Percentiles rank a stretch among this genome's conserved stretches.
phyloP scores from a whole-genome alignment of 768 basidiomycete genomes.

The Lanmaoa rubissima region DNA sequence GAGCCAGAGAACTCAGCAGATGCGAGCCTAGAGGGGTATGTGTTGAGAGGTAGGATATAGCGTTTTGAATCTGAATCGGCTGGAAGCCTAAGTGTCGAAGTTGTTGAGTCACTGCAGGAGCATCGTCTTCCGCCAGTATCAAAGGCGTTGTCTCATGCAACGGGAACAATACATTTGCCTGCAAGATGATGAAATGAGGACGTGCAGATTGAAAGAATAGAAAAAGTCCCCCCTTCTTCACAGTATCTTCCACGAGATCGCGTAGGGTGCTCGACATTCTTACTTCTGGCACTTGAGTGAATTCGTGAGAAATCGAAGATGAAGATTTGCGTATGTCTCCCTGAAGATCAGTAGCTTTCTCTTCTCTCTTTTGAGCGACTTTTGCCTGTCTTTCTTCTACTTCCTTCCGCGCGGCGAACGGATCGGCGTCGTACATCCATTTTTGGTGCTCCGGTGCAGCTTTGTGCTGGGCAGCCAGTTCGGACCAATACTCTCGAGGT shows the following conservation, averaged over 20 bases:
- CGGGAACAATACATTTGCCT: constrained; percentile 55
- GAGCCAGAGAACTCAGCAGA: constrained; percentile 55
- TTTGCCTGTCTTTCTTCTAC: constrained; percentile 67
- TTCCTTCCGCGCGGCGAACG: constrained; percentile 69
- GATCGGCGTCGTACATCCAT: constrained; percentile 90
- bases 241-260: constrained; percentile 75
- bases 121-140: constrained; percentile 43
- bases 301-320: constrained; percentile 34
- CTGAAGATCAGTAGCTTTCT: constrained; percentile 14
- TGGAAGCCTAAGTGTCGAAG: constrained; percentile 69
- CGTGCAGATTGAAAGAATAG: neutral
- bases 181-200: neutral
- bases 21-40: constrained; percentile 59
- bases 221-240: constrained; percentile 59
- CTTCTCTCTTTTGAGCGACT: constrained; percentile 46
- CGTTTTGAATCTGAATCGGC: constrained; percentile 47
- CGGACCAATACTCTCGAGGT: constrained; percentile 86
- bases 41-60: constrained; percentile 53
- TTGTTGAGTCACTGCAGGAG: constrained; percentile 46
- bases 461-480: constrained; percentile 70
- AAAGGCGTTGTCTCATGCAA: constrained; percentile 34
- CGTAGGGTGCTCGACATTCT: constrained; percentile 77
- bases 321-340: constrained; percentile 16
- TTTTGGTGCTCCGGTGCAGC: constrained; percentile 61
- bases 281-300: constrained; percentile 64